phyloP scores from a whole-genome alignment of 2,329 filamentous ascomycete species.

The Eutypa lata region DNA sequence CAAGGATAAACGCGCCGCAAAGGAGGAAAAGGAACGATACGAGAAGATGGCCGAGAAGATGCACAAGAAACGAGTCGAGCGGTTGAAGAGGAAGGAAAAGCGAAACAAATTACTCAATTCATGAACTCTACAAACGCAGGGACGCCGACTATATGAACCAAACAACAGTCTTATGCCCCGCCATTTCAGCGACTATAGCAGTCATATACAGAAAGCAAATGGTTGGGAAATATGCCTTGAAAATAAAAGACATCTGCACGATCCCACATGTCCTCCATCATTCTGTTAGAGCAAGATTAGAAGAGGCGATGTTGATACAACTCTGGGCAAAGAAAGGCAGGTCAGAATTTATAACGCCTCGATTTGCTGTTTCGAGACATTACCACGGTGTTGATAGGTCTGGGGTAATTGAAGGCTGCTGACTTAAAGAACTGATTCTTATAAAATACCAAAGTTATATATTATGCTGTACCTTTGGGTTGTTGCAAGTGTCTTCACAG shows the following conservation, averaged over 20 bases:
- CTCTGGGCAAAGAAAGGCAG: neutral
- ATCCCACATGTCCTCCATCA: neutral
- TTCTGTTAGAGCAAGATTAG: neutral
- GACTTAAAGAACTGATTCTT: no score
- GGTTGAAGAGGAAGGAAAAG: conserved; percentile 93
- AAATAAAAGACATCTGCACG: no score
- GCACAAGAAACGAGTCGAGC: conserved; percentile 92
- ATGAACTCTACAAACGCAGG: conserved; percentile 33
- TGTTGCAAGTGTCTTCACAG: no score
- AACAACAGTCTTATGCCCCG: neutral
- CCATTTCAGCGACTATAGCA: neutral
- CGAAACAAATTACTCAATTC: conserved; percentile 80
- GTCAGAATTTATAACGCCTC: neutral
- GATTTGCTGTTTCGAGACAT: neutral
- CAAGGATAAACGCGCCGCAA: conserved; percentile 80
- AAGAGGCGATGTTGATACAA: neutral
- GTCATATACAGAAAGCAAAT: no score
- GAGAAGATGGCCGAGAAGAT: conserved; percentile 96
- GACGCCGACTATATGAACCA: neutral
- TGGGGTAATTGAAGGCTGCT: no score
- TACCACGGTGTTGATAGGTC: neutral
- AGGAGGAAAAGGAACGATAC: conserved; percentile 90
- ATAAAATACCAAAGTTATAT: no score
- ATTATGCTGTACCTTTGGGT: no score
- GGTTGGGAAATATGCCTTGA: no score